Evolutionary conservation across 1,139 yeast species (phyloP).

Genomic region (Kodamaea anthophila): DNA sequence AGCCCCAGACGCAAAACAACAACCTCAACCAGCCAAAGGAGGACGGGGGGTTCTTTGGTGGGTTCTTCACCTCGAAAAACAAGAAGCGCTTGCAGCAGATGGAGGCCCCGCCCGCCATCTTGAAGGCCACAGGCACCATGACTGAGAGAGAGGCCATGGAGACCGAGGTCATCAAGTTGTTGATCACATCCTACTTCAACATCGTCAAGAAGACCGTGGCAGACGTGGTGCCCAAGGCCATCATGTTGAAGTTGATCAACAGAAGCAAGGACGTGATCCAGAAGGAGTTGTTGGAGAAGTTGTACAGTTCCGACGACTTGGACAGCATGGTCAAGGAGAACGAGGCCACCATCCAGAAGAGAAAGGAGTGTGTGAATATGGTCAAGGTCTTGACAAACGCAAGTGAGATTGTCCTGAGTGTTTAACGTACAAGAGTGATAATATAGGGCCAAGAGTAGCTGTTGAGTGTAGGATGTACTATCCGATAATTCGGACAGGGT

Average conservation of each 20-base stretch:
- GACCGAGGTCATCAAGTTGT: slow-evolving; percentile 90
- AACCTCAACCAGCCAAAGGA: slow-evolving; percentile 19
- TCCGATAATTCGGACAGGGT: slow-evolving; percentile 1
- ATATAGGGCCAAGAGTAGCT: no score
- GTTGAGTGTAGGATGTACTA: slow-evolving; percentile 1
- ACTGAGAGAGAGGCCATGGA: slow-evolving; percentile 94
- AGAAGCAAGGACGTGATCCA: slow-evolving; percentile 84
- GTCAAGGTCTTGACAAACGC: slow-evolving; percentile 87
- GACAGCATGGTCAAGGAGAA: slow-evolving; percentile 83
- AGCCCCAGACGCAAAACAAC: slow-evolving; percentile 21
- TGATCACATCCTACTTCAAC: slow-evolving; percentile 82
- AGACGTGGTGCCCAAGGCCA: slow-evolving; percentile 90
- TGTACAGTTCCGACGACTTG: slow-evolving; percentile 72
- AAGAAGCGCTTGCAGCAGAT: slow-evolving; percentile 90
- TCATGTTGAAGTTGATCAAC: slow-evolving; percentile 85
- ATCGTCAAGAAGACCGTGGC: slow-evolving; percentile 92
- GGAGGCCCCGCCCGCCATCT: slow-evolving; percentile 96
- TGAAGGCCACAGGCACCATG: slow-evolving; percentile 92
- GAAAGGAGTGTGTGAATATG: slow-evolving; percentile 93
- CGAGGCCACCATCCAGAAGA: slow-evolving; percentile 87
- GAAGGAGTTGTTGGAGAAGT: slow-evolving; percentile 78
- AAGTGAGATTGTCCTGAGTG: slow-evolving; percentile 84
- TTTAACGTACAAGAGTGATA: no score
- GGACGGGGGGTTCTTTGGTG: slow-evolving; percentile 80
- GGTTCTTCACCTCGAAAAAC: slow-evolving; percentile 87